Evolutionary conservation across 495 filamentous ascomycete species (phyloP), one percentile per base, ranked within the genome.

Genomic region (Clavariopsis aquatica): DNA sequence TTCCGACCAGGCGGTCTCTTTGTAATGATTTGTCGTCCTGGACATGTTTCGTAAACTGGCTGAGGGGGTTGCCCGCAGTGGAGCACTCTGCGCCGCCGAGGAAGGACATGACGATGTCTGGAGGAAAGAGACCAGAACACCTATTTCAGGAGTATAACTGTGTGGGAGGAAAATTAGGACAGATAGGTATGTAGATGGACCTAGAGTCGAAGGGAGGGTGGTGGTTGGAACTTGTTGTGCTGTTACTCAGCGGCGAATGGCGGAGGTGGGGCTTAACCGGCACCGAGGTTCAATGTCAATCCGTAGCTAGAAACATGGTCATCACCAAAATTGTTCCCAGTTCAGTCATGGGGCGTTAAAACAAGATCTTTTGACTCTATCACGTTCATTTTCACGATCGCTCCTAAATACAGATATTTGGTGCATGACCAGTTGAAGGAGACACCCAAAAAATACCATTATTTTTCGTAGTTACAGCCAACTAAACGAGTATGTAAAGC

Each of bases 11-110:
- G 41, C 94, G 81, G 76, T 98, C 94, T 68, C 92, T 83, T 75
- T 97, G 93, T 57, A 96, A 82, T 27, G 89, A 91, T 78, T 93
- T 96, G 80, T 98, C 94, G 79, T 96, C 90, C 70, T 91, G 87
- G 55, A 92, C 89, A 73, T 96, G 91, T 75, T 98, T 98, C 28
- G 90, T 88, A 74, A 98, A 96, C 83, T 97, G 95, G 71, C 89
- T 91, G 61, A 98, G 87, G 57, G 95, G 95, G 77, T 98, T 98
- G 71, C 87, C 91, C 57, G 90, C 92, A 45, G 94, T 96, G 51
- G 94, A 98, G 82, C 94, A 98, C 78, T 98, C 94, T 68, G 92
- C 90, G 69, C 93, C 93, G 77, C 90, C 90, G 66, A 96, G 83
- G 74, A 98, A 96, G 23, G 92, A 95, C 94, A 96, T 96, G 66